Evolutionary conservation across 768 basidiomycete species (phyloP), one percentile per base, ranked within the genome.

Genomic region (Tremella mesenterica): DNA sequence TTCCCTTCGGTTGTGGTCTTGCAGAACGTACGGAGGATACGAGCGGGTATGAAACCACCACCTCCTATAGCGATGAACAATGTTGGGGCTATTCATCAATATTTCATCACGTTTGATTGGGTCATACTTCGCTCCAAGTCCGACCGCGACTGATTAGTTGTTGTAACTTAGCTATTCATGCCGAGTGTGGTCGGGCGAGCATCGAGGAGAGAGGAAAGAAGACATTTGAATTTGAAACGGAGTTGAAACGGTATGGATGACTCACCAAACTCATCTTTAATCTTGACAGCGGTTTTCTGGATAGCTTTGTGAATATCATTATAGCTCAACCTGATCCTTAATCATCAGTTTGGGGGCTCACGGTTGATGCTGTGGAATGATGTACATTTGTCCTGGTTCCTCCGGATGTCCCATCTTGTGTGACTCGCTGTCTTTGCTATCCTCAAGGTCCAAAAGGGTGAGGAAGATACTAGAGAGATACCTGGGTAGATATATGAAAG

Each of bases 1-100:
- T 66, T 57, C 3, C 61, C 60, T 6, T 58, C 57, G 36, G 79
- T 79, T 1, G 81, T 77, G 16, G 80, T 73, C 67, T 85, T 85
- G 57, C 91, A 77, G 76, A 89, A 91, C 0, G 91, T 92, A 47
- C 89, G 83, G 18, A 62, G 44, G 39, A 95, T 86, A 41, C 92
- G 84, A 20, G 92, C 92, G 46, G 92, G 92, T 76, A 96, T 91
- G 76, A 93, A 96, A 26, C 93, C 92, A 39, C 89, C 72, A 31
- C 72, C 72, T 8, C 72, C 72, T 45, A 73, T 73, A 39, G 72
- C 71, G 52, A 65, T 67, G 57, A 67, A 66, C 27, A 68, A 52
- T 23, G 60, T 60, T 16, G 68, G 68, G 21, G 58, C 68, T 69
- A 23, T 9, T 30, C 16, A 16, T n/a, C n/a, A n/a, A n/a, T n/a